Base-by-base conservation (phyloP, 1,139 yeast species). In the Yamadazyma spencermartinsiae region DNA sequence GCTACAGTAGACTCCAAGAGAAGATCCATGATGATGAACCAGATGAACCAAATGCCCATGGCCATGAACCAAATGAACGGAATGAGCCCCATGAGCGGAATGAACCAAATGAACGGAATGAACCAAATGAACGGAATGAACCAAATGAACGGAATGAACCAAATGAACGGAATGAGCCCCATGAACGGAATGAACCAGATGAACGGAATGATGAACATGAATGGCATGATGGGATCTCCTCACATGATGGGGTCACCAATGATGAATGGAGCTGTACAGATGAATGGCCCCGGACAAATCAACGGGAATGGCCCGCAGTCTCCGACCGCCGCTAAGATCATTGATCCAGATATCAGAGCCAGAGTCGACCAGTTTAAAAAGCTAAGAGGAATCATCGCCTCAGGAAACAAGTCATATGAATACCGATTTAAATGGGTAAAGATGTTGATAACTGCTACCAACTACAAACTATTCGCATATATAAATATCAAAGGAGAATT, bases 401-500 rank as follows among this genome's bases (percentile, higher is more conserved):
- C 68, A 2, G 77, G 78, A 14, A 70, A 71, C 44, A 72, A 72
- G 49, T 55, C 73, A 1, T 56, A 63, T 34, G 76, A 70, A 41
- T 71, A 58, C 50, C 55, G 77, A 37, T 56, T 71, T 36, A 60
- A 63, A 48, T 72, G 78, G 78, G 63, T 67, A 25, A 68, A 68
- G 45, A 68, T 67, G 74, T 59, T 72, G 48, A 61, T 72, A 28
- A 51, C 53, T 21, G 74, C 76, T 10, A 63, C 71, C 26, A 71
- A 69, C 48, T 63, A 54, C 49, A 63, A 65, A 46, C 57, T 72
- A 23, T 72, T 67, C 46, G 58, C 68, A 7, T 70, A 63, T 44
- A 65, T 72, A 40, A 72, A 68, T 49, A 69, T 72, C 40, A 69
- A 68, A 52, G 78, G 78, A 16, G 74, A 70, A 41, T 58, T 59